These are phyloP conservation scores for Debaryomyces sp. DNA, from an alignment of 1,139 yeast genomes.

Conservation along the genomic window DNA sequence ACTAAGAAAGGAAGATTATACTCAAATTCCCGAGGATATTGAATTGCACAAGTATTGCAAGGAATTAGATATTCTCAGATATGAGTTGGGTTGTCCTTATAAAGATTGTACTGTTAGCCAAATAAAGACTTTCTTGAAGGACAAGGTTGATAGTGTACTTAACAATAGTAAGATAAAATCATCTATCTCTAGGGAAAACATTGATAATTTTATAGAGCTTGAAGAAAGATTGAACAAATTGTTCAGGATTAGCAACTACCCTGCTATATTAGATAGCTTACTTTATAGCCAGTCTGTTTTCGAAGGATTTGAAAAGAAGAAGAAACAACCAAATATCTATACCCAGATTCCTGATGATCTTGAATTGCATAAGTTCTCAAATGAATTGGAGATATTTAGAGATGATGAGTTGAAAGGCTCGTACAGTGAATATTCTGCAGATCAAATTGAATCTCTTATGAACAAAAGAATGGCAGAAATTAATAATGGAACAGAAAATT, in stretches of 20 bases:
- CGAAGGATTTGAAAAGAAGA: conserved; percentile 22
- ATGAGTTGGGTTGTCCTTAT: conserved; percentile 20
- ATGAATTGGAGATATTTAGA: conserved; percentile 24
- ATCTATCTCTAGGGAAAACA: conserved; percentile 19
- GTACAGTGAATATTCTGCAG: conserved; percentile 16
- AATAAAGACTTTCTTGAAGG: conserved; percentile 19
- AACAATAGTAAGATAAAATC: conserved; percentile 16
- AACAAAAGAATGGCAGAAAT: conserved; percentile 17
- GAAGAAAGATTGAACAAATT: conserved; percentile 21
- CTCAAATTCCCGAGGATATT: conserved; percentile 24
- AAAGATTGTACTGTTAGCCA: conserved; percentile 14
- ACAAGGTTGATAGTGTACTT: conserved; percentile 14
- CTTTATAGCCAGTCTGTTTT: conserved; percentile 27
- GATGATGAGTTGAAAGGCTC: conserved; percentile 19
- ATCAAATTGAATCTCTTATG: conserved; percentile 20
- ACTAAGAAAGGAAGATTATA: conserved; percentile 10
- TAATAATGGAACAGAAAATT: neutral
- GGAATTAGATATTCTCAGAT: conserved; percentile 24
- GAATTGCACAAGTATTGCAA: conserved; percentile 24
- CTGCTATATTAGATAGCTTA: conserved; percentile 35
- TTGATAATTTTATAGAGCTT: conserved; percentile 22
- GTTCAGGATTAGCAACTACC: conserved; percentile 30
- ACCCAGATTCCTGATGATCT: conserved; percentile 25
- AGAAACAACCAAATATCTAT: conserved; percentile 10
- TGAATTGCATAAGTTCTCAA: conserved; percentile 25